A percentile compares a stretch with the other conserved stretches of the same genome.
phyloP scores from a whole-genome alignment of 441 rosid genomes.

The Jatropha multifida region DNA sequence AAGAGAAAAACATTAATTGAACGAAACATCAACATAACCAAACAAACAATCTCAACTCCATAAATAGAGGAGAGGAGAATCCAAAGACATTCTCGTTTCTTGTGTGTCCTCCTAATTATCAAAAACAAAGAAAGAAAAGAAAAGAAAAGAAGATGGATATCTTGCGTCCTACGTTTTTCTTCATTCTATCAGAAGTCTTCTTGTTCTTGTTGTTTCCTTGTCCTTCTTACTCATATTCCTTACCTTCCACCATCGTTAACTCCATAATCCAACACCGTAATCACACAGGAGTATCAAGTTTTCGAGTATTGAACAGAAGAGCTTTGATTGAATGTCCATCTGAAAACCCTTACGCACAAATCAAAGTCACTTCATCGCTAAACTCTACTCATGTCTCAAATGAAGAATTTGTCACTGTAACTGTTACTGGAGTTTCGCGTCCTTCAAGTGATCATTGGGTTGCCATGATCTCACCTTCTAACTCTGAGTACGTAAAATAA shows the following conservation, averaged over 20 bases:
- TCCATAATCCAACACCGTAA: constrained; percentile 36
- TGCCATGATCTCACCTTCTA: constrained; percentile 68
- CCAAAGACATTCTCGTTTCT: no score
- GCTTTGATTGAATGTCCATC: constrained; percentile 33
- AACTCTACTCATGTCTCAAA: constrained; percentile 27
- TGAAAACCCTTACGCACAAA: constrained; percentile 31
- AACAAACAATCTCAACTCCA: no score
- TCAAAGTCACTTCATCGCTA: constrained; percentile 23
- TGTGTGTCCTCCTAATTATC: no score
- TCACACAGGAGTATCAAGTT: constrained; percentile 46
- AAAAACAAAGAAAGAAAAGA: no score
- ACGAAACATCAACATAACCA: no score
- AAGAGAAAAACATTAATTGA: no score
- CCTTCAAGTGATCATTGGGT: constrained; percentile 54
- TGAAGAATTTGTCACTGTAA: constrained; percentile 44
- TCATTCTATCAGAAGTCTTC: background rate
- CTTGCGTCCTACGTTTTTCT: background rate
- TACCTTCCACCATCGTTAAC: constrained; percentile 33
- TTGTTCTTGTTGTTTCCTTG: background rate
- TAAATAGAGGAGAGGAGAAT: no score
- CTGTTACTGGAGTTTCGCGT: constrained; percentile 41
- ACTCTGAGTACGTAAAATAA: constrained; percentile 36
- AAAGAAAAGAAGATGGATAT: no score
- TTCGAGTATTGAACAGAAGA: constrained; percentile 56
- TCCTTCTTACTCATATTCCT: constrained; percentile 15